Percentiles rank a stretch among this genome's conserved stretches.
These are phyloP conservation scores for Groenewaldozyma auringiensis DNA, from an alignment of 1,139 yeast species.

Conservation along the genomic window DNA sequence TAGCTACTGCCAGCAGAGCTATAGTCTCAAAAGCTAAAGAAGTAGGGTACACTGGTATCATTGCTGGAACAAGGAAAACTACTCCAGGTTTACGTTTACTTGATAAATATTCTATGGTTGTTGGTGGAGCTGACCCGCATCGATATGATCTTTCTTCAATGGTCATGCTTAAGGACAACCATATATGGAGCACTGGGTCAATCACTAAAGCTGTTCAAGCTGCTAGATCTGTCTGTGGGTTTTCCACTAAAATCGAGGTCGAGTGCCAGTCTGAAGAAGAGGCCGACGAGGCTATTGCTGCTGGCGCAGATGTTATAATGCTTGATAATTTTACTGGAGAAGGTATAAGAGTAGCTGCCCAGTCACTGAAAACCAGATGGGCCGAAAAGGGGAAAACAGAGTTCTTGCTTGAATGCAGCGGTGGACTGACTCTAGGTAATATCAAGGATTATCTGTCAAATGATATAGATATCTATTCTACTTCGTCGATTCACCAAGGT, in stretches of 20 bases:
- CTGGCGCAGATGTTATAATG: constrained; percentile 96
- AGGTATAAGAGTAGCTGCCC: constrained; percentile 60
- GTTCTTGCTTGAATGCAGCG: constrained; percentile 81
- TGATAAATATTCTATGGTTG: constrained; percentile 90
- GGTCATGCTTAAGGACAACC: constrained; percentile 97
- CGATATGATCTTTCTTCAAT: constrained; percentile 84
- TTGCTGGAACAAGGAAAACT: constrained; percentile 98
- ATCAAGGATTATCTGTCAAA: constrained; percentile 58
- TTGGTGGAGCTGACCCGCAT: constrained; percentile 92
- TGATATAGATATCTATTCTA: constrained; percentile 83
- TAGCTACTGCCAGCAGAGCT: constrained; percentile 64
- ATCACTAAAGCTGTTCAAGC: constrained; percentile 72
- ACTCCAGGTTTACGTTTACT: constrained; percentile 86
- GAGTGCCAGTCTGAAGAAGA: constrained; percentile 79
- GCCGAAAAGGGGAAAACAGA: constrained; percentile 38
- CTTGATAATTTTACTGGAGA: constrained; percentile 77
- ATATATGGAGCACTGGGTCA: constrained; percentile 86
- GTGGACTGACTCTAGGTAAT: constrained; percentile 73
- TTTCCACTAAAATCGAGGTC: constrained; percentile 84
- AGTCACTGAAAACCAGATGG: constrained; percentile 52
- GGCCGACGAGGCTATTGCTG: constrained; percentile 84
- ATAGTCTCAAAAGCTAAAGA: constrained; percentile 56
- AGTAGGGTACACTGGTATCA: constrained; percentile 71
- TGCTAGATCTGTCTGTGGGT: constrained; percentile 81
- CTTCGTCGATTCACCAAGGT: constrained; percentile 93